A percentile compares a stretch with the other conserved stretches of the same genome.
These are phyloP conservation scores for Dactylellina haptotyla DNA, from an alignment of 2,329 filamentous ascomycete genomes.

Conservation along the genomic window DNA sequence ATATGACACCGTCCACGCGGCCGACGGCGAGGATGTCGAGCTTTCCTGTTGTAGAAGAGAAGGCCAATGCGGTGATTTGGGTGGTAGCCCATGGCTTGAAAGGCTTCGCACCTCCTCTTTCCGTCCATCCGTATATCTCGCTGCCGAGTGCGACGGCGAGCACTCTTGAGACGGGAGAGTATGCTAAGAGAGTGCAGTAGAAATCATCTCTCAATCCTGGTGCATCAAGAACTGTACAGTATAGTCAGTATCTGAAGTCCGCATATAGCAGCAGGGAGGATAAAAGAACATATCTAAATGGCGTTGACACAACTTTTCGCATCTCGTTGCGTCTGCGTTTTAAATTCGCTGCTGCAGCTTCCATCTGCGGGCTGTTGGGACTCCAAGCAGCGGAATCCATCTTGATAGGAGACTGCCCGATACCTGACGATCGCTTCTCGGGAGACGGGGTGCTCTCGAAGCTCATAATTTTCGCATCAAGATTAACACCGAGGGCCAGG, in stretches of 20 bases:
- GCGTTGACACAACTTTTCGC: conserved; percentile 72
- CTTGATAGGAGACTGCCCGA: conserved; percentile 56
- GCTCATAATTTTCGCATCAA: conserved; percentile 72
- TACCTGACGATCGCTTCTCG: conserved; percentile 59
- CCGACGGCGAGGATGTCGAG: conserved; percentile 87
- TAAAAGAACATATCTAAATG: conserved; percentile 69
- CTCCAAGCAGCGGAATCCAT: conserved; percentile 36
- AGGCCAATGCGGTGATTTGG: conserved; percentile 84
- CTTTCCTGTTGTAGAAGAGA: conserved; percentile 80
- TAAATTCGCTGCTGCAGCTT: conserved; percentile 32
- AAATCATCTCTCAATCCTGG: conserved; percentile 92
- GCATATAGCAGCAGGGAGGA: conserved; percentile 60
- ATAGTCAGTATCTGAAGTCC: conserved; percentile 59
- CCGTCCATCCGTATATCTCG: conserved; percentile 88
- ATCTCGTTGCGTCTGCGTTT: conserved; percentile 58
- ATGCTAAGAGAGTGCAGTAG: conserved; percentile 91
- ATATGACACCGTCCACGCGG: conserved; percentile 78
- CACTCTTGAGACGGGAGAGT: conserved; percentile 77
- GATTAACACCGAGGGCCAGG: conserved; percentile 81
- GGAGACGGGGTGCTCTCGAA: conserved; percentile 62
- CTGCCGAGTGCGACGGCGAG: conserved; percentile 85
- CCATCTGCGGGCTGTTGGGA: conserved; percentile 48
- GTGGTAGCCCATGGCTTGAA: conserved; percentile 66
- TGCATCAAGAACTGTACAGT: conserved; percentile 80
- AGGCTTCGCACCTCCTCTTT: conserved; percentile 73